Percentiles rank a stretch among this genome's conserved stretches.
Evolutionary conservation across 2,329 filamentous ascomycete species (phyloP).

Genomic region (Xylariomycetidae sp.): DNA sequence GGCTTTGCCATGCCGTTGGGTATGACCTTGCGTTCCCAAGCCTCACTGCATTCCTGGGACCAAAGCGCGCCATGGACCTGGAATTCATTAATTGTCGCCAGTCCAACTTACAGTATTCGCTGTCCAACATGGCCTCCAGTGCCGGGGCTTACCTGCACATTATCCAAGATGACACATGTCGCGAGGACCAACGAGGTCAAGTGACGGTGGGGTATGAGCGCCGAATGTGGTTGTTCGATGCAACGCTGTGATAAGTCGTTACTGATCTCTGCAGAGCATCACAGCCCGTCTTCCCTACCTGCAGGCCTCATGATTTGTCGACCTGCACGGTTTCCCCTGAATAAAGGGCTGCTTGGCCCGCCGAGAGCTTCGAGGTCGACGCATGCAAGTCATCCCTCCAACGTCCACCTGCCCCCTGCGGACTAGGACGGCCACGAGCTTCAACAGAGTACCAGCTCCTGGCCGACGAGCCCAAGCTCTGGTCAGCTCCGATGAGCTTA

Average conservation of each 20-base stretch:
- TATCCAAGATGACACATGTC: constrained; percentile 17
- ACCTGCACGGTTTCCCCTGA: constrained; percentile 18
- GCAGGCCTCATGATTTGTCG: constrained; percentile 16
- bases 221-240: constrained; percentile 17
- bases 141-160: constrained; percentile 3
- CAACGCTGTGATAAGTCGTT: constrained; percentile 16
- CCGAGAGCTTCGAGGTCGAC: constrained; percentile 13
- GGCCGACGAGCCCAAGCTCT: constrained; percentile 6
- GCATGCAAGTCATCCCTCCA: constrained; percentile 18
- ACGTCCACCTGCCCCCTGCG: constrained; percentile 22
- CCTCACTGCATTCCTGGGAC: too few species aligned
- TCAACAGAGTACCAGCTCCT: too few species aligned
- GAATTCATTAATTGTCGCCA: constrained; percentile 2
- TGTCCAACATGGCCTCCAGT: neutral
- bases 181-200: constrained; percentile 22
- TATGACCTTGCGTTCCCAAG: too few species aligned
- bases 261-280: constrained; percentile 10
- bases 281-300: constrained; percentile 11
- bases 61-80: too few species aligned
- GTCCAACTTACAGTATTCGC: neutral
- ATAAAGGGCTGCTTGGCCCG: constrained; percentile 16
- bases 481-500: constrained; percentile 14
- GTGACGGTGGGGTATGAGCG: constrained; percentile 24
- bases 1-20: too few species aligned
- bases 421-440: constrained; percentile 19